Evolutionary conservation across 352 stramenopile species (phyloP).

Genomic region (Pythium coloratum): DNA sequence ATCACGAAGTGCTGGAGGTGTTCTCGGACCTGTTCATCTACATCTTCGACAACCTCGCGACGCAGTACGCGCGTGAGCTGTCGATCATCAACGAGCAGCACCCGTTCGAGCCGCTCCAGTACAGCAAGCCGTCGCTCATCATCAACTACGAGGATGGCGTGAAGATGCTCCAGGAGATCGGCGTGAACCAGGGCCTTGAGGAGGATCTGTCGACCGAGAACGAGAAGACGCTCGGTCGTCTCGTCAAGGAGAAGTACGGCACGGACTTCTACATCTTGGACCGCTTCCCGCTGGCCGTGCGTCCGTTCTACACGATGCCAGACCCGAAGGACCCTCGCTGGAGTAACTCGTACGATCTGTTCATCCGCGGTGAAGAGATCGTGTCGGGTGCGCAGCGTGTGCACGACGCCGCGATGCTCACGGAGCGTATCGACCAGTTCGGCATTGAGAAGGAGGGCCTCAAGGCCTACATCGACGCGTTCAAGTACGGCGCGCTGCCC

Average conservation of each 20-base stretch:
- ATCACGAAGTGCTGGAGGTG: slow-evolving; percentile 97
- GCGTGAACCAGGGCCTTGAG: slow-evolving; percentile 69
- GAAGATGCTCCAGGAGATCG: slow-evolving; percentile 88
- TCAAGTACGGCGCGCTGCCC: slow-evolving; percentile 97
- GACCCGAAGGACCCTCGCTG: slow-evolving; percentile 92
- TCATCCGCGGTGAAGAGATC: slow-evolving; percentile 99
- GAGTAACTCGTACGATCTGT: slow-evolving; percentile 99
- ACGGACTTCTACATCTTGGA: slow-evolving; percentile 99
- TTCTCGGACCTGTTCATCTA: slow-evolving; percentile 99
- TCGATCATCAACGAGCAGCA: slow-evolving; percentile 96
- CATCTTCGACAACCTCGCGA: slow-evolving; percentile 98
- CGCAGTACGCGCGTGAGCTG: slow-evolving; percentile 93
- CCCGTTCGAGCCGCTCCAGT: slow-evolving; percentile 97
- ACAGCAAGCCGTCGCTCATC: slow-evolving; percentile 92
- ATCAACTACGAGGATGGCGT: slow-evolving; percentile 95
- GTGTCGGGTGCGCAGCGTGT: slow-evolving; percentile 99
- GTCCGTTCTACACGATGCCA: slow-evolving; percentile 99
- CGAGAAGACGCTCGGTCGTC: slow-evolving; percentile 96
- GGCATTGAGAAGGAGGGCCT: slow-evolving; percentile 90
- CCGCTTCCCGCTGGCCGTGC: slow-evolving; percentile 98
- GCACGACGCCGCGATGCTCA: slow-evolving; percentile 95
- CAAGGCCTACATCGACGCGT: slow-evolving; percentile 97
- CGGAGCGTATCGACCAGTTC: slow-evolving; percentile 87
- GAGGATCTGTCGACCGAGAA: slow-evolving; percentile 94
- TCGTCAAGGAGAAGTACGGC: slow-evolving; percentile 98